phyloP scores from a whole-genome alignment of 257 asterid genomes.

The Solanum chiquidenum region DNA sequence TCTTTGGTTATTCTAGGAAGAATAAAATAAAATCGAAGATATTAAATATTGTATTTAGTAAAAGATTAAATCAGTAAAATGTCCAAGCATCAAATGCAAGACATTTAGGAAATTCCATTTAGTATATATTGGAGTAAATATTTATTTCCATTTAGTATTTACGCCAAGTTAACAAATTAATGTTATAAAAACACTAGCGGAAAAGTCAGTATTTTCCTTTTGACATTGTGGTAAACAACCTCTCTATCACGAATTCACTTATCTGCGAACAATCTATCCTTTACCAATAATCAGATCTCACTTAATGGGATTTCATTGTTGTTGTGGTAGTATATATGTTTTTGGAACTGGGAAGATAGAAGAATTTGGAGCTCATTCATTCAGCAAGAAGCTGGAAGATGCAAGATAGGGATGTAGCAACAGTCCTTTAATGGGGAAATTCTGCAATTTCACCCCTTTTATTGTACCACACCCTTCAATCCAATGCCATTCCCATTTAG shows the following conservation, averaged over 20 bases:
- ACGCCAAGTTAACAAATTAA: background rate
- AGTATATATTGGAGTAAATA: no score
- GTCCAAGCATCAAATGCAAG: background rate
- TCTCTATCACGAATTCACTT: no score
- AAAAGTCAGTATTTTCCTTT: background rate
- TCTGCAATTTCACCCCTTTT: slow-evolving; percentile 17
- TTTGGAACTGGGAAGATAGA: background rate
- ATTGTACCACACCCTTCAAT: slow-evolving; percentile 39
- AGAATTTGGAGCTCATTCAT: background rate
- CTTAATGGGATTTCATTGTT: background rate
- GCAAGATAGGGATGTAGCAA: slow-evolving; percentile 51
- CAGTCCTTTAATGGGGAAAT: slow-evolving; percentile 46
- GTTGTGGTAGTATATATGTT: background rate
- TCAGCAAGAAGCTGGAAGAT: background rate
- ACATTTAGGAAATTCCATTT: background rate
- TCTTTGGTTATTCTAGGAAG: background rate
- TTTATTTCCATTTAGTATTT: no score
- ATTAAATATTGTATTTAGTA: background rate
- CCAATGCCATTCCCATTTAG: slow-evolving; percentile 55
- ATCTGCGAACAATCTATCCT: background rate
- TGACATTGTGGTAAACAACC: no score
- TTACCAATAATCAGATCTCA: no score
- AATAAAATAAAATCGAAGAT: background rate
- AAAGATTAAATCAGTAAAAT: background rate
- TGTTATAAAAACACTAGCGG: background rate